Percentiles rank a stretch among this genome's conserved stretches.
phyloP scores from a whole-genome alignment of 768 basidiomycete genomes.

The Naganishia onofrii region DNA sequence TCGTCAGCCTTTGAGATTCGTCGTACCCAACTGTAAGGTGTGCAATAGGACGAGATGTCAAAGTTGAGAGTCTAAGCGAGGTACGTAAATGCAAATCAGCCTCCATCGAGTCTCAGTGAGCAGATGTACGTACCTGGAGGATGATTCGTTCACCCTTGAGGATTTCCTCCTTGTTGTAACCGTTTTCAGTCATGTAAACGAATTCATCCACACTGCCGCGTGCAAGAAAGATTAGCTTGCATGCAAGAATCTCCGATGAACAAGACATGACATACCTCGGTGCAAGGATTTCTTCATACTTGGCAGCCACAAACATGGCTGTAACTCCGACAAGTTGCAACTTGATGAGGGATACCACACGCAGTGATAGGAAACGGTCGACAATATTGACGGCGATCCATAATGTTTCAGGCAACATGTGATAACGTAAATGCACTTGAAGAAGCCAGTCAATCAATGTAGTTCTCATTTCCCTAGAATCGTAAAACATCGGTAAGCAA shows the following conservation, averaged over 20 bases:
- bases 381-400: slow-evolving; percentile 99
- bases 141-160: slow-evolving; percentile 97
- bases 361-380: slow-evolving; percentile 84
- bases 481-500: background rate
- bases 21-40: slow-evolving; percentile 98
- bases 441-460: slow-evolving; percentile 97
- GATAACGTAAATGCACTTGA: slow-evolving; percentile 95
- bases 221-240: background rate
- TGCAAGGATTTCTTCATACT: slow-evolving; percentile 98
- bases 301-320: slow-evolving; percentile 97
- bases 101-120: background rate
- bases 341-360: slow-evolving; percentile 82
- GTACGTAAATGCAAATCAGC: background rate
- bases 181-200: slow-evolving; percentile 94
- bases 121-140: slow-evolving; percentile 59
- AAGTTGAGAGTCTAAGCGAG: slow-evolving; percentile 72
- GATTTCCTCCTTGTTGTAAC: slow-evolving; percentile 90
- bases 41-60: slow-evolving; percentile 93
- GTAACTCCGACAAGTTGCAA: slow-evolving; percentile 96
- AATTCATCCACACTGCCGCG: slow-evolving; percentile 77
- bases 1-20: slow-evolving; percentile 98
- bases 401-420: slow-evolving; percentile 97
- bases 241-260: background rate
- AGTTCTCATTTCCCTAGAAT: slow-evolving; percentile 85
- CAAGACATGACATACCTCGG: slow-evolving; percentile 59